Conservation (phyloP, 1,284 basidiomycete genomes). For the Puccinia hordei region DNA sequence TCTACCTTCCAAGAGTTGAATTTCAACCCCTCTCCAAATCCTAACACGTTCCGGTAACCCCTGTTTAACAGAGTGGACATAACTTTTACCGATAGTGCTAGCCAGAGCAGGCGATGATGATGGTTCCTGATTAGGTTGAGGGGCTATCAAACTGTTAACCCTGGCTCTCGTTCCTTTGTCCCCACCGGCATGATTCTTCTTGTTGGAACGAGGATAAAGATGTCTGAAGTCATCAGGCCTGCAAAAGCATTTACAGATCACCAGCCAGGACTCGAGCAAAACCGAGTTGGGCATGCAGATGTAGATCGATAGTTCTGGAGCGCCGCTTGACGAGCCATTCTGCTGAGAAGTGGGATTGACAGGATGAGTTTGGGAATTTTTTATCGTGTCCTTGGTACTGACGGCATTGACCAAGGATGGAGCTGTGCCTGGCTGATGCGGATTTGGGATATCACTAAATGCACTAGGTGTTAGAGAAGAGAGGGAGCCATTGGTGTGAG, state of each 20-base stretch:
- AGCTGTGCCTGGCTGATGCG: background rate
- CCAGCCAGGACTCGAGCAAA: constrained; percentile 45
- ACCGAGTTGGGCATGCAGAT: constrained; percentile 46
- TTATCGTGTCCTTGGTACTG: background rate
- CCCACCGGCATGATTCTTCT: background rate
- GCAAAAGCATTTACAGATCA: constrained; percentile 51
- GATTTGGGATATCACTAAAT: constrained; percentile 7
- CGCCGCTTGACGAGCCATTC: background rate
- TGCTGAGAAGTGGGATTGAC: constrained; percentile 1
- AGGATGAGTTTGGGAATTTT: background rate
- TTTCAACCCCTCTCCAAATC: constrained; percentile 47
- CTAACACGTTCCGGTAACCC: constrained; percentile 43
- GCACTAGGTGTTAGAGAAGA: background rate
- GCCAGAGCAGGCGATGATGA: background rate
- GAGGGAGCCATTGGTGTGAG: background rate
- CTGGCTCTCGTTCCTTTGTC: background rate
- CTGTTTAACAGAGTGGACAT: background rate
- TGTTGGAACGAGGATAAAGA: constrained; percentile 40
- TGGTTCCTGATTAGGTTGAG: background rate
- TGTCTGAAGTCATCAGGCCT: constrained; percentile 48
- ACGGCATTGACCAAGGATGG: background rate
- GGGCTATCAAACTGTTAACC: background rate
- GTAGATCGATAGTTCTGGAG: constrained; percentile 34
- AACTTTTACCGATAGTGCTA: background rate
- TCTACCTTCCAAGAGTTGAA: constrained; percentile 46